Percentiles rank a stretch among this genome's conserved stretches.
Evolutionary conservation across 2,329 filamentous ascomycete species (phyloP).

Genomic region (Phoma sp.): DNA sequence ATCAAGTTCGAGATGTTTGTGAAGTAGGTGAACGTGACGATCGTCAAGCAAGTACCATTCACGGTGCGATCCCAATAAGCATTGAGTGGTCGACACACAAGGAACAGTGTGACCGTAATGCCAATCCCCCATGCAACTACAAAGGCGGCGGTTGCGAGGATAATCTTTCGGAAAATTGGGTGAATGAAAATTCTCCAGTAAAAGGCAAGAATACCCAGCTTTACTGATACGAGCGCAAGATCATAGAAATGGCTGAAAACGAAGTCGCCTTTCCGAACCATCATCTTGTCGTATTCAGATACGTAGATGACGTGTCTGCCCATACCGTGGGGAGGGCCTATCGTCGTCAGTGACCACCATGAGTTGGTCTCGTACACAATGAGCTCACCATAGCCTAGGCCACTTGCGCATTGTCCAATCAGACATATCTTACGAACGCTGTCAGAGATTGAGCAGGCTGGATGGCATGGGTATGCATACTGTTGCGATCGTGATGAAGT

Average conservation of each 20-base stretch:
- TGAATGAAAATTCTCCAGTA: constrained; percentile 43
- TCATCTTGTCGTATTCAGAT: constrained; percentile 32
- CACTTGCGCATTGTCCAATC: constrained; percentile 38
- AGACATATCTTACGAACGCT: constrained; percentile 32
- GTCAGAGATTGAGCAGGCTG: not conserved
- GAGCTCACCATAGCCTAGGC: constrained; percentile 35
- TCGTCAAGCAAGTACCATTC: constrained; percentile 34
- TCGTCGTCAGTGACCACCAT: constrained; percentile 16
- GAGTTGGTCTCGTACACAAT: not conserved
- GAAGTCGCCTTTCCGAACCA: constrained; percentile 45
- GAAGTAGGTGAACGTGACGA: constrained; percentile 42
- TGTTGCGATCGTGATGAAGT: constrained; percentile 40
- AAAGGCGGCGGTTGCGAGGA: constrained; percentile 38
- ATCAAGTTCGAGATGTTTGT: constrained; percentile 45
- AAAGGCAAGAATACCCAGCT: constrained; percentile 43
- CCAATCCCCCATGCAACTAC: constrained; percentile 41
- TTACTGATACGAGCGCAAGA: constrained; percentile 39
- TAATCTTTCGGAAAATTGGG: constrained; percentile 36
- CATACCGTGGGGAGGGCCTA: constrained; percentile 43
- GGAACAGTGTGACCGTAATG: constrained; percentile 38
- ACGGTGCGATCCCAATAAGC: constrained; percentile 41
- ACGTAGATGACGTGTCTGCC: constrained; percentile 41
- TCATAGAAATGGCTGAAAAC: constrained; percentile 47
- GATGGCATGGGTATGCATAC: constrained; percentile 21
- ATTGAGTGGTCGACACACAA: constrained; percentile 38